These are phyloP conservation scores for Ustilago trichophora DNA, from an alignment of 1,284 basidiomycete genomes.

Conservation along the genomic window DNA sequence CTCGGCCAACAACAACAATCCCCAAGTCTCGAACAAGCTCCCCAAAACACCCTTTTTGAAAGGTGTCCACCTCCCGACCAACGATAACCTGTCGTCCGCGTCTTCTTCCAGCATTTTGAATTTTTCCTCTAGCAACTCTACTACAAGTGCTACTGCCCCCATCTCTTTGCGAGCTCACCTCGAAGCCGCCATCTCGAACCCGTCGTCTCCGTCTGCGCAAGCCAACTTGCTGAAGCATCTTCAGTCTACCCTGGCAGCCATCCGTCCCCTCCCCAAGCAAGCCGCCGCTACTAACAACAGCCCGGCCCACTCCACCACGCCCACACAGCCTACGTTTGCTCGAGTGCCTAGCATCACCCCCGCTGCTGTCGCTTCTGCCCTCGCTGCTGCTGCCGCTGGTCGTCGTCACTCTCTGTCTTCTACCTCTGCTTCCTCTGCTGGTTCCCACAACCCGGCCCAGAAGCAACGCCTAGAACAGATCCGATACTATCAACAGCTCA, in stretches of 20 bases:
- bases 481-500: constrained; percentile 45
- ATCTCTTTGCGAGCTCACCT: constrained; percentile 43
- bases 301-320: constrained; percentile 16
- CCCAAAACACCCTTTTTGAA: constrained; percentile 44
- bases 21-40: constrained; percentile 13
- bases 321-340: constrained; percentile 31
- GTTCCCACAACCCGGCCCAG: constrained; percentile 16
- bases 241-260: constrained; percentile 35
- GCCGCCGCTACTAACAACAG: constrained; percentile 19
- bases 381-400: constrained; percentile 28
- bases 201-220: constrained; percentile 45
- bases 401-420: constrained; percentile 43
- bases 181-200: constrained; percentile 49
- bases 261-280: constrained; percentile 31
- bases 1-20: constrained; percentile 38
- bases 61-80: constrained; percentile 47
- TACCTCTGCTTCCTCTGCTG: constrained; percentile 5
- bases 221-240: constrained; percentile 40
- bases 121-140: background rate
- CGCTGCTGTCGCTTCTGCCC: constrained; percentile 35
- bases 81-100: constrained; percentile 35
- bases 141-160: constrained; percentile 7
- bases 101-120: constrained; percentile 31
- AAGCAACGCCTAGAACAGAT: constrained; percentile 47
- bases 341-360: constrained; percentile 43